Percentiles rank a stretch among this genome's conserved stretches.
Conservation (phyloP, 2,329 filamentous ascomycete genomes). For the Zymoseptoria tritici region DNA sequence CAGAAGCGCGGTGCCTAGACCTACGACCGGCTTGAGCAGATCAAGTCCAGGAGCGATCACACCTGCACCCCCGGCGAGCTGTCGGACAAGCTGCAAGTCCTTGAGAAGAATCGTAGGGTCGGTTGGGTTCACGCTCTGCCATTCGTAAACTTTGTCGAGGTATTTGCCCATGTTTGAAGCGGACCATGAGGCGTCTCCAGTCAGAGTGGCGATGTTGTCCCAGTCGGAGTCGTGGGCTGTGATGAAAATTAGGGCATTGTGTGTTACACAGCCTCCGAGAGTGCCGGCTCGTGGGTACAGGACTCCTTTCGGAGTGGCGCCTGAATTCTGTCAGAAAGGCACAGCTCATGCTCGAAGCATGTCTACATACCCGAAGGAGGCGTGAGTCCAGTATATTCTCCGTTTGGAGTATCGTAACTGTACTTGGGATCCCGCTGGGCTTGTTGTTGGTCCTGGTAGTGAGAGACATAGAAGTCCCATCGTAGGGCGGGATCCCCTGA, state of each 20-base stretch:
- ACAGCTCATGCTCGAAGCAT: too few relatives aligned
- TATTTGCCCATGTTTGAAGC: slow-evolving; percentile 52
- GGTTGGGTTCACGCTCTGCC: slow-evolving; percentile 17
- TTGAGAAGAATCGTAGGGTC: slow-evolving; percentile 17
- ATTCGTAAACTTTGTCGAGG: slow-evolving; percentile 46
- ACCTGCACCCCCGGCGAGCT: slow-evolving; percentile 17
- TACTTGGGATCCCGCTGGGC: slow-evolving; percentile 54
- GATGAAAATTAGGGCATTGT: slow-evolving; percentile 55
- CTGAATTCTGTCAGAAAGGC: too few relatives aligned
- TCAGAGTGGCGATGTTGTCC: slow-evolving; percentile 49
- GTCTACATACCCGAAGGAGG: slow-evolving; percentile 40
- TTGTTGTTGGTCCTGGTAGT: slow-evolving; percentile 49
- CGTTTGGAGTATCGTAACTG: slow-evolving; percentile 41
- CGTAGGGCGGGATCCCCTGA: slow-evolving; percentile 46
- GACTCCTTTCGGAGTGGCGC: slow-evolving; percentile 45
- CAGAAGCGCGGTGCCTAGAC: slow-evolving; percentile 32
- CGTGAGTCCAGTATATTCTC: slow-evolving; percentile 44
- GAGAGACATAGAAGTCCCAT: slow-evolving; percentile 60
- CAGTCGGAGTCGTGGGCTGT: slow-evolving; percentile 55
- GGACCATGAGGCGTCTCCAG: slow-evolving; percentile 54
- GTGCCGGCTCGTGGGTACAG: slow-evolving; percentile 52
- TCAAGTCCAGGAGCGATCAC: slow-evolving; percentile 23
- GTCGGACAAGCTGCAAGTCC: slow-evolving; percentile 15
- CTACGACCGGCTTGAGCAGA: slow-evolving; percentile 36
- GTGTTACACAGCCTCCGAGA: slow-evolving; percentile 51